phyloP scores from a whole-genome alignment of 495 filamentous ascomycete genomes.

The Parmelia sp. region DNA sequence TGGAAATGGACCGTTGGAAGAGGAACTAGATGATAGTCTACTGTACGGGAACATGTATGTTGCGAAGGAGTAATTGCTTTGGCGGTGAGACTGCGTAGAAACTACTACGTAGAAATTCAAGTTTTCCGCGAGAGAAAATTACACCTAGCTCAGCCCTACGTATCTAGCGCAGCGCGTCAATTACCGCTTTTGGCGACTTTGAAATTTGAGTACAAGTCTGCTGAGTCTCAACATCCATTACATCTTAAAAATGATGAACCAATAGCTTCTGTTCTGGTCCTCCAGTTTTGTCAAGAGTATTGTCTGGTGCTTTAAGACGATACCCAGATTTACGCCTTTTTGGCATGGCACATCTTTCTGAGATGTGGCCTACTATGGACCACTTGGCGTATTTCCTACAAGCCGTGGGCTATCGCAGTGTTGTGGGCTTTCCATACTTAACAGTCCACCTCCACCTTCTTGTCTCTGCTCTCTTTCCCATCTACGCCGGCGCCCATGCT shows the following conservation, averaged over 20 bases:
- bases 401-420: slow-evolving; percentile 13
- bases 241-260: too few species aligned
- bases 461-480: slow-evolving; percentile 61
- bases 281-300: neutral
- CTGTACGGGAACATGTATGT: too few species aligned
- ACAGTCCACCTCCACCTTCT: slow-evolving; percentile 64
- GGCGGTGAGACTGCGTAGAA: too few species aligned
- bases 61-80: too few species aligned
- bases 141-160: too few species aligned
- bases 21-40: too few species aligned
- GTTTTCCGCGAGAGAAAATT: too few species aligned
- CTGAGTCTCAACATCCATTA: neutral
- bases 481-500: slow-evolving; percentile 64
- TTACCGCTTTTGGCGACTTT: neutral
- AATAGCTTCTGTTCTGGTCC: too few species aligned
- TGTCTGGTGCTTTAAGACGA: neutral
- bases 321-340: neutral
- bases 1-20: too few species aligned
- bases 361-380: neutral
- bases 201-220: neutral
- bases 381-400: slow-evolving; percentile 11
- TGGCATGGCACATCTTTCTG: too few species aligned
- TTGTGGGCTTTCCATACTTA: slow-evolving; percentile 46
- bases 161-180: neutral
- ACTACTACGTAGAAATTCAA: too few species aligned